A percentile compares a stretch with the other conserved stretches of the same genome.
These are phyloP conservation scores for Pyricularia grisea DNA, from an alignment of 2,329 filamentous ascomycete genomes.

Conservation along the genomic window DNA sequence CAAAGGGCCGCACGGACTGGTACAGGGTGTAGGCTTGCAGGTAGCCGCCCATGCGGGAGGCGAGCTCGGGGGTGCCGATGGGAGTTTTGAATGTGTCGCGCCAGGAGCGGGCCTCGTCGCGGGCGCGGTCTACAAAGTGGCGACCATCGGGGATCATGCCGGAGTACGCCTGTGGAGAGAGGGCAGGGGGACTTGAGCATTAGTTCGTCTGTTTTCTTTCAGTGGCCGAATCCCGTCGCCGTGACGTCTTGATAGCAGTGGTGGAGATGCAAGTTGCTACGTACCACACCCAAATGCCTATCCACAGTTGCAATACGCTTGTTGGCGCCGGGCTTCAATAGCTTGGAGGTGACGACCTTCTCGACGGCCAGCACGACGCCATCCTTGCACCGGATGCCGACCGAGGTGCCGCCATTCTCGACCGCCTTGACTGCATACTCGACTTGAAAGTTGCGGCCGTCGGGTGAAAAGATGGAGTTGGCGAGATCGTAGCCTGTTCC, in stretches of 20 bases:
- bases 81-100: constrained; percentile 89
- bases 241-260: not conserved
- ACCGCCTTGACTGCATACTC: constrained; percentile 99
- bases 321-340: constrained; percentile 90
- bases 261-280: not conserved
- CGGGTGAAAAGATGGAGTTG: constrained; percentile 99
- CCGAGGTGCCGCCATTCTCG: constrained; percentile 91
- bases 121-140: constrained; percentile 88
- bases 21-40: constrained; percentile 97
- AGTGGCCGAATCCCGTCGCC: not conserved
- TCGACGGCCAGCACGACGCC: constrained; percentile 93
- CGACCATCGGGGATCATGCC: constrained; percentile 91
- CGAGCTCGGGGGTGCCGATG: constrained; percentile 80
- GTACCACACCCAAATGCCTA: constrained; percentile 70
- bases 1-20: constrained; percentile 91
- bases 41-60: constrained; percentile 89
- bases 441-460: constrained; percentile 98
- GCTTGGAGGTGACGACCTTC: constrained; percentile 92
- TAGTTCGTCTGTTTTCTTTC: not conserved
- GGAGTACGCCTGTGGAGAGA: constrained; percentile 63
- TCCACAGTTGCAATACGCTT: constrained; percentile 95
- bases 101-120: constrained; percentile 89
- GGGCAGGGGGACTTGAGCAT: not conserved
- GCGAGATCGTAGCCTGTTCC: constrained; percentile 98
- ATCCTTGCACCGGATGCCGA: constrained; percentile 95